phyloP scores from a whole-genome alignment of 2,329 filamentous ascomycete genomes.

The Cladophialophora carrionii region DNA sequence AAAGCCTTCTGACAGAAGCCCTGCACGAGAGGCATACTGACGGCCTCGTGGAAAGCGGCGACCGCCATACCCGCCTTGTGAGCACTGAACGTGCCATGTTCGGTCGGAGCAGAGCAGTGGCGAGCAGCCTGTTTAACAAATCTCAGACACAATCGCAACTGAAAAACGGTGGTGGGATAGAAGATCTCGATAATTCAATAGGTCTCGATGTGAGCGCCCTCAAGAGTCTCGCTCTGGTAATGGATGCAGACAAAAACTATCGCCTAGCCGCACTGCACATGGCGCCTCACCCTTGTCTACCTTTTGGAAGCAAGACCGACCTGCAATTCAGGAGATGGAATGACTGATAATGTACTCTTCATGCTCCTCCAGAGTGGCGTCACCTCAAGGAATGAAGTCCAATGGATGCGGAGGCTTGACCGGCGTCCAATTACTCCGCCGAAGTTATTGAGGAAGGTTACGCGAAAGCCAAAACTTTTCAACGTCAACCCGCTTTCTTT shows the following conservation, averaged over 20 bases:
- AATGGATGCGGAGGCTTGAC: slow-evolving; percentile 30
- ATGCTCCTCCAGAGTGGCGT: slow-evolving; percentile 17
- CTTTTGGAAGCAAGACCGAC: background rate
- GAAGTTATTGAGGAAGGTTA: slow-evolving; percentile 10
- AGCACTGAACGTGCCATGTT: slow-evolving; percentile 27
- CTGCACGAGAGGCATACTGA: slow-evolving; percentile 32
- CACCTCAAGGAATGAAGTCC: slow-evolving; percentile 33
- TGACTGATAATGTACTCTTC: slow-evolving; percentile 10
- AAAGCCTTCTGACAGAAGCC: slow-evolving; percentile 17
- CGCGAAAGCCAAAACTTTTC: slow-evolving; percentile 21
- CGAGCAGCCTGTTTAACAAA: background rate
- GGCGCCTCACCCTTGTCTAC: background rate
- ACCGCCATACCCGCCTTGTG: slow-evolving; percentile 25
- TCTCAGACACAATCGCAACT: background rate
- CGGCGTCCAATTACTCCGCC: slow-evolving; percentile 9
- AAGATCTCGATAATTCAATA: background rate
- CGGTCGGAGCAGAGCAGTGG: background rate
- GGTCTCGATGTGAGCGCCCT: background rate
- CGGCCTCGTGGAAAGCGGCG: slow-evolving; percentile 20
- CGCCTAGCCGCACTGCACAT: background rate
- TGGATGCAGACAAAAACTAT: background rate
- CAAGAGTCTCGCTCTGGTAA: background rate
- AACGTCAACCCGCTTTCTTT: slow-evolving; percentile 7
- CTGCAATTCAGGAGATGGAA: background rate
- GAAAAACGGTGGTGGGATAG: background rate